Conservation (phyloP, 2,329 filamentous ascomycete genomes). For the Trichoderma sp. region DNA sequence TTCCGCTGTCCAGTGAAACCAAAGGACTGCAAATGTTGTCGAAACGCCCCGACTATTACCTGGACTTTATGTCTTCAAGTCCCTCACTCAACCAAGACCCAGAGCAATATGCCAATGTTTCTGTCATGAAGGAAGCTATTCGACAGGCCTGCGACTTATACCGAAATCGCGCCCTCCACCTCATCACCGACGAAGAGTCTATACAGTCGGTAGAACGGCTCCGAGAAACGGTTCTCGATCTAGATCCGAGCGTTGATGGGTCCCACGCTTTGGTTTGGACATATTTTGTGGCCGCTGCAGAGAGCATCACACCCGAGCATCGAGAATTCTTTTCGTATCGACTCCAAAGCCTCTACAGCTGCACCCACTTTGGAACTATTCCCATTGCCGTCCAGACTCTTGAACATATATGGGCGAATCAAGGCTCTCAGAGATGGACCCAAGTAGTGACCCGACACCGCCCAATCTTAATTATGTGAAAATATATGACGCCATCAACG, state of each 20-base stretch:
- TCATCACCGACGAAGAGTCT: conserved; percentile 7
- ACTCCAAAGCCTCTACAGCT: conserved; percentile 19
- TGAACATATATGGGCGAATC: conserved; percentile 15
- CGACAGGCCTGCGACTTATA: conserved; percentile 13
- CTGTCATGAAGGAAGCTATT: conserved; percentile 17
- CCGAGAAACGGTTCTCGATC: conserved; percentile 9
- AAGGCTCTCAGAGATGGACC: conserved; percentile 15
- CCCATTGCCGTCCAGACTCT: conserved; percentile 16
- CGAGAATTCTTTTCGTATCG: conserved; percentile 13
- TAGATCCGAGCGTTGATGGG: conserved; percentile 12
- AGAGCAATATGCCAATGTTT: conserved; percentile 13
- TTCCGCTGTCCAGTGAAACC: conserved; percentile 12
- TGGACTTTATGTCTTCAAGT: conserved; percentile 17
- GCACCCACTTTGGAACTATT: conserved; percentile 18
- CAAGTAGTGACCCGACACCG: conserved; percentile 19
- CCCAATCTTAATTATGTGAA: conserved; percentile 15
- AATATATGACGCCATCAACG: background rate
- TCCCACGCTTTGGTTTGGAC: conserved; percentile 19
- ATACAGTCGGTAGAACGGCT: conserved; percentile 13
- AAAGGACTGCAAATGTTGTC: conserved; percentile 15
- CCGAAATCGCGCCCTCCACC: conserved; percentile 15
- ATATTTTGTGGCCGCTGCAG: conserved; percentile 14
- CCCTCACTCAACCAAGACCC: conserved; percentile 3
- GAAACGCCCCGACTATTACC: conserved; percentile 13
- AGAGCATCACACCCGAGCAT: conserved; percentile 6